Conservation (phyloP, 1,139 yeast species). For the Torulaspora pretoriensis region DNA sequence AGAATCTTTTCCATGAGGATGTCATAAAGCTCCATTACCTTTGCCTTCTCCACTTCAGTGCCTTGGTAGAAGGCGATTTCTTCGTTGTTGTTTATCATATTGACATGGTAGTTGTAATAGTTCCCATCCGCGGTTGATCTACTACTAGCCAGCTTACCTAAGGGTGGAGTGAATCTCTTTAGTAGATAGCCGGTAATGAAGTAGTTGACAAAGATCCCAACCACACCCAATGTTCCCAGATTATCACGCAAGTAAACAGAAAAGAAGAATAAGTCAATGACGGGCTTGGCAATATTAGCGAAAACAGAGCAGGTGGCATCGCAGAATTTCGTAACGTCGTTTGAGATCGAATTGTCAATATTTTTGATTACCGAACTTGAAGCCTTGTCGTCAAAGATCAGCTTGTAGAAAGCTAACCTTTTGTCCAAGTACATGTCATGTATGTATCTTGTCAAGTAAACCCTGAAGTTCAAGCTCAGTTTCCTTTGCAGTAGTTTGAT, state of each 20-base stretch:
- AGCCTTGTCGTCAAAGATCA: conserved; percentile 45
- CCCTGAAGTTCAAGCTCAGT: conserved; percentile 77
- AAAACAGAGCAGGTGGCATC: conserved; percentile 79
- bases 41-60: conserved; percentile 69
- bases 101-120: conserved; percentile 81
- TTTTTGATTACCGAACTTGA: conserved; percentile 43
- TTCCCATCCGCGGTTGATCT: conserved; percentile 84
- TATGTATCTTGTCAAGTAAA: conserved; percentile 76
- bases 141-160: conserved; percentile 71
- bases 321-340: conserved; percentile 78
- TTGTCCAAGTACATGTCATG: conserved; percentile 87
- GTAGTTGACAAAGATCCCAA: conserved; percentile 78
- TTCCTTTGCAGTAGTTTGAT: conserved; percentile 77
- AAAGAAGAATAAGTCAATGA: conserved; percentile 82
- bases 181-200: conserved; percentile 73
- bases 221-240: conserved; percentile 78
- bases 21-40: conserved; percentile 57
- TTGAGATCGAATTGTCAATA: conserved; percentile 72
- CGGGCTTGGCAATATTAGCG: conserved; percentile 87
- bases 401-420: conserved; percentile 77
- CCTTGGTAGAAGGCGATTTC: conserved; percentile 95
- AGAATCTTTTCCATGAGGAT: conserved; percentile 52
- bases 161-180: conserved; percentile 73
- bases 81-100: conserved; percentile 82
- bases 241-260: conserved; percentile 79